These are phyloP conservation scores for Proliferodiscus dingleyae DNA, from an alignment of 2,329 filamentous ascomycete genomes.

Conservation along the genomic window DNA sequence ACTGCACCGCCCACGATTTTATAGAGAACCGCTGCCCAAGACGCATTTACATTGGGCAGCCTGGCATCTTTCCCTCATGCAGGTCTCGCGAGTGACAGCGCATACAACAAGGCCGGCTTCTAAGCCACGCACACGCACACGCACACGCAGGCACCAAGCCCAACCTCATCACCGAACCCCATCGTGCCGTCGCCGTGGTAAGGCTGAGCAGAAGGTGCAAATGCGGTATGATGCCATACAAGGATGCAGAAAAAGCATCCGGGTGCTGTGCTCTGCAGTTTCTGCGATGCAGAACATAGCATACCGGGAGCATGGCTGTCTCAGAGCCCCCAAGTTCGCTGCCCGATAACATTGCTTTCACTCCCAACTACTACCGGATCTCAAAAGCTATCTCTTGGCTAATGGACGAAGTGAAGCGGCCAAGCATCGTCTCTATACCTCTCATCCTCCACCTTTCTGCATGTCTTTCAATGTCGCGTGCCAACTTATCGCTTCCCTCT, in stretches of 20 bases:
- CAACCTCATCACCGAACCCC: neutral
- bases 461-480: no score
- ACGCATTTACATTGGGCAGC: conserved; percentile 2
- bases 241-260: no score
- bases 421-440: neutral
- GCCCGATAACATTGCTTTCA: neutral
- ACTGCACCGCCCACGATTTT: no score
- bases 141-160: neutral
- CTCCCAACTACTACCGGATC: neutral
- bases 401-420: neutral
- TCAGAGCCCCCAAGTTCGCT: neutral
- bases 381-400: neutral
- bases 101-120: neutral
- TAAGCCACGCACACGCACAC: neutral
- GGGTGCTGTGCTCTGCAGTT: no score
- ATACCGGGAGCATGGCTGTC: no score
- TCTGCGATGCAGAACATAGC: no score
- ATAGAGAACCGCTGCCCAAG: neutral
- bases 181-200: neutral
- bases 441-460: no score
- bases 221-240: no score
- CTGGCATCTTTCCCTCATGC: neutral
- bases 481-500: no score
- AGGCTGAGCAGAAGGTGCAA: neutral
- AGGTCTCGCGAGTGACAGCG: neutral